Base-by-base conservation (phyloP, 2,329 filamentous ascomycete genomes). In the Fusarium poae region DNA sequence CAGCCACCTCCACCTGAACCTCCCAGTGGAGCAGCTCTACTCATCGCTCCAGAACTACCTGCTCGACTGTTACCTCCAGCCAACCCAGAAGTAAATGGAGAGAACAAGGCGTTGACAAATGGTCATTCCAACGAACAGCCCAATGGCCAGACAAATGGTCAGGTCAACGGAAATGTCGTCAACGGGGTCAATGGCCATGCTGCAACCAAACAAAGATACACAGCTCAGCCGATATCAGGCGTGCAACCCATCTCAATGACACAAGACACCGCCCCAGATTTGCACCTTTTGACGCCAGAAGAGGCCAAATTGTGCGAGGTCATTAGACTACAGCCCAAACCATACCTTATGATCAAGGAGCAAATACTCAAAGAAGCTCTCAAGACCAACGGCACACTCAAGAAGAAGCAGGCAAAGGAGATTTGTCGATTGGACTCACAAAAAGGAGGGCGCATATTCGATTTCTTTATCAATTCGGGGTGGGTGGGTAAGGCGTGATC, bases 331-430 rank as follows among this genome's bases (percentile, higher is more conserved):
- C 92, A 96, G 79, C 96, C 96, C 1, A 99, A 99, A 82, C 93
- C 96, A 2, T 99, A 97, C 78, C 81, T 97, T 7, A 93, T 93
- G 76, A 93, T 98, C 79, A 99, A 99, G 80, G 94, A 97, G 78
- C 90, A 92, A 65, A 84, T 98, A n/a, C 80, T 98, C 53, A 92
- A 93, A 74, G 95, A 98, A 77, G 93, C 95, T 0, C 88, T 97
- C 77, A 96, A 95, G 80, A 90, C 90, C 61, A 95, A 96, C 61
- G 96, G 96, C 1, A 88, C 86, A 15, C 81, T 99, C 10, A 98
- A 97, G 84, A 97, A 96, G 86, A 98, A 97, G 81, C 91, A 95
- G 72, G 94, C 94, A 3, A 92, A 91, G 76, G 92, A 97, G 76
- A 90, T 98, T 27, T 94, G 92, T 76, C 81, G 89, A 77, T 86